phyloP scores from a whole-genome alignment of 2,329 filamentous ascomycete species.

The Pyrenophora tritici-repentis region DNA sequence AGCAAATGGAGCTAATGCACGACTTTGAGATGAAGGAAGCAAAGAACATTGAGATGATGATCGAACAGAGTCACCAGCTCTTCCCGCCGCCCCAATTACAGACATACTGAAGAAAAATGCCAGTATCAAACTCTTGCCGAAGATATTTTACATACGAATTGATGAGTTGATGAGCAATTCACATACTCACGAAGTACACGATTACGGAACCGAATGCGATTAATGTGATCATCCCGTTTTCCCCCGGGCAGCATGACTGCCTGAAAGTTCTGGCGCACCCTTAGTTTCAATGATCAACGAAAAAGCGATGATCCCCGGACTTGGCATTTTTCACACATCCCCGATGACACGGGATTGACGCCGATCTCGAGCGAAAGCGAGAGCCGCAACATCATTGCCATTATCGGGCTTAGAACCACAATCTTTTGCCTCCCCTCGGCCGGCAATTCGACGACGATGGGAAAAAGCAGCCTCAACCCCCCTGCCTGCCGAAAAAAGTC shows the following conservation, averaged over 20 bases:
- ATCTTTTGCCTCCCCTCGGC: not conserved
- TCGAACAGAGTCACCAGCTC: slow-evolving; percentile 48
- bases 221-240: no score
- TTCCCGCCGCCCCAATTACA: slow-evolving; percentile 39
- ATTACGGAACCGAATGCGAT: no score
- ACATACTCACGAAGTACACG: not conserved
- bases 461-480: not conserved
- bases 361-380: slow-evolving; percentile 6
- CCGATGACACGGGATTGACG: slow-evolving; percentile 7
- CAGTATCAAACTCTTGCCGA: not conserved
- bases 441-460: not conserved
- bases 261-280: no score
- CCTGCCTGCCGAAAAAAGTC: no score
- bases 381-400: not conserved
- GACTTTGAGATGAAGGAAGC: slow-evolving; percentile 66
- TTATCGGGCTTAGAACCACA: not conserved
- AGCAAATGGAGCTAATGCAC: slow-evolving; percentile 82
- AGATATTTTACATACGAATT: not conserved
- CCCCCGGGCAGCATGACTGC: no score
- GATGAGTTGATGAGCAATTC: not conserved
- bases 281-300: no score
- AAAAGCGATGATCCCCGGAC: not conserved
- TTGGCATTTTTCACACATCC: not conserved
- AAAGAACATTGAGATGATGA: slow-evolving; percentile 49
- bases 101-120: slow-evolving; percentile 28